These are phyloP conservation scores for rapeseed (Brassica napus) DNA, from an alignment of 345 rosid species.

Conservation along the genomic window DNA sequence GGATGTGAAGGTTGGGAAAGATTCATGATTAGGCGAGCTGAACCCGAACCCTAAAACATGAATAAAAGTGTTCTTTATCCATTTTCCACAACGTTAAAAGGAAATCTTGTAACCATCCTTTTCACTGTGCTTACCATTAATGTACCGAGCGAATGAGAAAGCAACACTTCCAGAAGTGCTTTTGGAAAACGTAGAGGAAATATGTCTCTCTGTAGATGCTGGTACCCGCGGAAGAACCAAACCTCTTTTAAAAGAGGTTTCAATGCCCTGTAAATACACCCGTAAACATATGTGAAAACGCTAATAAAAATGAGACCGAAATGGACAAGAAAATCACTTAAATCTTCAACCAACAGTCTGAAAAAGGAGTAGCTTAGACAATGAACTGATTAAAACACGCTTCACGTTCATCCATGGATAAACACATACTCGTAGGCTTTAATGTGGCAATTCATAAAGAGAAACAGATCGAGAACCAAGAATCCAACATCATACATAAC, in stretches of 20 bases:
- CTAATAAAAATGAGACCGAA: background rate
- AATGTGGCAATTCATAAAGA: background rate
- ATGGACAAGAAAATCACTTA: background rate
- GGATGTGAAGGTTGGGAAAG: constrained; percentile 16
- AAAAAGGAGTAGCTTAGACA: background rate
- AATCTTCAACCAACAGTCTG: background rate
- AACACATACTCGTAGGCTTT: background rate
- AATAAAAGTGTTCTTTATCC: background rate
- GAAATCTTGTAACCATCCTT: background rate
- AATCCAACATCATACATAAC: background rate
- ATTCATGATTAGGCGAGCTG: constrained; percentile 14
- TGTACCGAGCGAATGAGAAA: constrained; percentile 34
- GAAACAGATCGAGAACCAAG: background rate
- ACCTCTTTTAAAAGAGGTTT: constrained; percentile 45
- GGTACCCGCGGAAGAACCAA: constrained; percentile 38
- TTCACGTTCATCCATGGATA: background rate
- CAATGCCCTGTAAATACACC: constrained; percentile 48
- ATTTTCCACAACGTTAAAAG: background rate
- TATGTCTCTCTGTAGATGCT: constrained; percentile 34
- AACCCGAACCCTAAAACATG: constrained; percentile 26
- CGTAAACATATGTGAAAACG: constrained; percentile 8
- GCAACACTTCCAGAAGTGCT: constrained; percentile 27
- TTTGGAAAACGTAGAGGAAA: constrained; percentile 28
- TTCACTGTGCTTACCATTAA: constrained; percentile 43
- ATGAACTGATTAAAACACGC: background rate